phyloP scores from a whole-genome alignment of 331 rosid species.

The Malus hybrid region DNA sequence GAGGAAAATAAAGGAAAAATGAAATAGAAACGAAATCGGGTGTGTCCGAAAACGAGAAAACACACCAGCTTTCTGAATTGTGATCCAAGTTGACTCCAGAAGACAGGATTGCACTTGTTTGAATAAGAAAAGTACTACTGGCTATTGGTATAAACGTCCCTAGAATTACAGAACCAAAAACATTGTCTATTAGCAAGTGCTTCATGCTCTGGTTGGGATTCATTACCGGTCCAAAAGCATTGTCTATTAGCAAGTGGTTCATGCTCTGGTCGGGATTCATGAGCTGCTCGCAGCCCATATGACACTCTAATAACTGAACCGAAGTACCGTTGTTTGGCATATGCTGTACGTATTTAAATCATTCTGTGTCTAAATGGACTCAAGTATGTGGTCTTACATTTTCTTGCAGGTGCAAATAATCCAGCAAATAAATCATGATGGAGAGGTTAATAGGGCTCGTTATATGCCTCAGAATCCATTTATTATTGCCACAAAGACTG shows the following conservation, averaged over 20 bases:
- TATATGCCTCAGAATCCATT: slow-evolving; percentile 91
- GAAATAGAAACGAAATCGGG: neutral
- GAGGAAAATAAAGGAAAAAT: neutral
- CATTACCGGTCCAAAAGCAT: neutral
- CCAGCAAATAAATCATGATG: slow-evolving; percentile 95
- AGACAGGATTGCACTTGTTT: neutral
- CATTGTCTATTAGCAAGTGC: no score
- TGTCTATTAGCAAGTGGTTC: no score
- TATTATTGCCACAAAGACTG: slow-evolving; percentile 86
- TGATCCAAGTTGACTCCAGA: neutral
- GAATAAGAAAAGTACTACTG: neutral
- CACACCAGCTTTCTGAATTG: neutral
- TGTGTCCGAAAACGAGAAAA: neutral
- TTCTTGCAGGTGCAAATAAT: slow-evolving; percentile 76
- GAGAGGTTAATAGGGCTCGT: slow-evolving; percentile 94
- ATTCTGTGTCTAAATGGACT: neutral
- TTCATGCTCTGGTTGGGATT: no score
- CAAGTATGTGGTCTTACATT: neutral
- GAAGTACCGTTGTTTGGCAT: neutral
- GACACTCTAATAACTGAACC: neutral
- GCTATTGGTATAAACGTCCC: neutral
- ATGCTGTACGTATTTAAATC: neutral
- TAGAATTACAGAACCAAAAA: neutral
- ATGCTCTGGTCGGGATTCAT: neutral
- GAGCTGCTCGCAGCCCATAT: neutral